Percentiles rank a stretch among this genome's conserved stretches.
phyloP scores from a whole-genome alignment of 2,329 filamentous ascomycete species.

The Aquanectria penicillioides region DNA sequence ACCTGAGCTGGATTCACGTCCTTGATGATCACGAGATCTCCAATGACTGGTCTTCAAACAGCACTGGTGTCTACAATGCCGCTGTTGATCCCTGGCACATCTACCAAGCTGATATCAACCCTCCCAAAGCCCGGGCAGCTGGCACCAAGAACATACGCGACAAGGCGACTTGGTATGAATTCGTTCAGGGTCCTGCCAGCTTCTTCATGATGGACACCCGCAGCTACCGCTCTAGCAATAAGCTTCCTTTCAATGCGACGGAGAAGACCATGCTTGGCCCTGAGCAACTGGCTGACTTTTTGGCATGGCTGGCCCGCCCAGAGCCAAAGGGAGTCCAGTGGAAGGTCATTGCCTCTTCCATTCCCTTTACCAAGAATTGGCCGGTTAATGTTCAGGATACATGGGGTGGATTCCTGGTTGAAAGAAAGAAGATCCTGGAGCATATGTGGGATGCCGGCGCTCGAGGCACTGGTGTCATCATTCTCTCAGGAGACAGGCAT shows the following conservation, averaged over 20 bases:
- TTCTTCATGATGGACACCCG: conserved; percentile 97
- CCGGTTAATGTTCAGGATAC: conserved; percentile 87
- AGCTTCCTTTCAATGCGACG: conserved; percentile 65
- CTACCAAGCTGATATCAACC: conserved; percentile 88
- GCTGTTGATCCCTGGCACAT: conserved; percentile 87
- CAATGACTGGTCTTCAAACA: conserved; percentile 91
- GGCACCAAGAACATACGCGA: conserved; percentile 49
- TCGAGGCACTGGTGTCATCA: conserved; percentile 78
- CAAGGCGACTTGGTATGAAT: conserved; percentile 86
- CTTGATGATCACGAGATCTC: conserved; percentile 96
- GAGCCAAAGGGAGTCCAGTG: conserved; percentile 84
- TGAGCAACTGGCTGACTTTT: conserved; percentile 80
- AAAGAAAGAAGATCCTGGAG: conserved; percentile 82
- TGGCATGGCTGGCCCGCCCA: conserved; percentile 78
- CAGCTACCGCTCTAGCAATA: conserved; percentile 80
- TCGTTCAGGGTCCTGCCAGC: conserved; percentile 87
- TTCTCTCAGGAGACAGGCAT: conserved; percentile 93
- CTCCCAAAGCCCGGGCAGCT: conserved; percentile 70
- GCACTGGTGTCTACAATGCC: conserved; percentile 79
- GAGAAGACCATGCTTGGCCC: conserved; percentile 89
- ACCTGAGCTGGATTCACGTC: conserved; percentile 97
- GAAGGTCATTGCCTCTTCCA: conserved; percentile 91
- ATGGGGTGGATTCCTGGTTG: conserved; percentile 90
- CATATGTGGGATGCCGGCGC: conserved; percentile 91
- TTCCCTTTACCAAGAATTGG: conserved; percentile 99